Evolutionary conservation across 2,329 filamentous ascomycete species (phyloP).

Genomic region (Rutstroemia sp.): DNA sequence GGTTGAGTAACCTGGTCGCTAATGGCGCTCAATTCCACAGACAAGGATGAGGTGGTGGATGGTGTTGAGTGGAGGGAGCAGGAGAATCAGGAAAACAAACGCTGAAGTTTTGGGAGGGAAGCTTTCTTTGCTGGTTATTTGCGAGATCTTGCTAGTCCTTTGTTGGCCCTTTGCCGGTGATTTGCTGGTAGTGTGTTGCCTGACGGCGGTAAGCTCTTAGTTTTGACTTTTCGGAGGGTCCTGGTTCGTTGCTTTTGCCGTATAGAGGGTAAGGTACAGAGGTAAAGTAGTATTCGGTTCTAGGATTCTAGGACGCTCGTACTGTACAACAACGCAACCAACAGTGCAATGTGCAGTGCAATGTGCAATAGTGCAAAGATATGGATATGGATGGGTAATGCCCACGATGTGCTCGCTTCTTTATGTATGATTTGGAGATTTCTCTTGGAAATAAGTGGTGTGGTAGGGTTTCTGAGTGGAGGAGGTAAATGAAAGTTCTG

Average conservation of each 20-base stretch:
- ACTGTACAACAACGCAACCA: not conserved
- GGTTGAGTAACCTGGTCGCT: not conserved
- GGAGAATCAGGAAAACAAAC: too few relatives aligned
- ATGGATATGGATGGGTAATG: not conserved
- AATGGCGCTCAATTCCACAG: not conserved
- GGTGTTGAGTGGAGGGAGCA: not conserved
- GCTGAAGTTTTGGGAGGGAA: too few relatives aligned
- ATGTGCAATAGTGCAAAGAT: not conserved
- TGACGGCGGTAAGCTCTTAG: slow-evolving; percentile 2
- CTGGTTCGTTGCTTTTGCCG: not conserved
- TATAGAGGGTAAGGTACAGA: not conserved
- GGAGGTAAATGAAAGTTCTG: not conserved
- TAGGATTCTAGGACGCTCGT: too few relatives aligned
- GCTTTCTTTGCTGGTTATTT: not conserved
- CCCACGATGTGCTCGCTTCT: not conserved
- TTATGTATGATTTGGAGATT: not conserved
- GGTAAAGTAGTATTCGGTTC: not conserved
- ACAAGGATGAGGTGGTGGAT: not conserved
- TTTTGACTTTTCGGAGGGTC: slow-evolving; percentile 5
- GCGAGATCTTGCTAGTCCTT: too few relatives aligned
- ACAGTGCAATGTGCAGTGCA: not conserved
- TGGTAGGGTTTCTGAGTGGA: not conserved
- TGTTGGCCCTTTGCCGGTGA: too few relatives aligned
- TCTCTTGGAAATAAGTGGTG: not conserved
- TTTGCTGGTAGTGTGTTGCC: not conserved